Conservation (phyloP, 371 early-diverging fungal genomes). For the Synchytrium microbalum region DNA sequence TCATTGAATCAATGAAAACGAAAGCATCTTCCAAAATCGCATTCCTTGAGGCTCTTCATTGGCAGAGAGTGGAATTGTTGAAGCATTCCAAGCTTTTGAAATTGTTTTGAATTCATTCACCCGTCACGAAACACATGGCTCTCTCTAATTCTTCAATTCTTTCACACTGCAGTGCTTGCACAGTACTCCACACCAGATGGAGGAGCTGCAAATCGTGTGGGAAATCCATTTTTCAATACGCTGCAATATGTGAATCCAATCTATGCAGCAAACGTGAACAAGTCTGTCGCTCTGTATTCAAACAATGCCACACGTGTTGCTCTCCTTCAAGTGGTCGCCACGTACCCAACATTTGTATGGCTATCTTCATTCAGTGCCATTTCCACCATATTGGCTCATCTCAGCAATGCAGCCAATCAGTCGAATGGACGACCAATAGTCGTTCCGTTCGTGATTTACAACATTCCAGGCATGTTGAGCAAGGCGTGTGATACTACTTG, state of each 20-base stretch:
- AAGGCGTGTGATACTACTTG: too few relatives aligned
- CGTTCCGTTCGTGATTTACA: conserved; percentile 27
- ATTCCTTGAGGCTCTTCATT: too few relatives aligned
- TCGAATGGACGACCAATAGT: conserved; percentile 12
- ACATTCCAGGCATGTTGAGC: too few relatives aligned
- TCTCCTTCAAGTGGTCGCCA: conserved; percentile 9
- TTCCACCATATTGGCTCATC: conserved; percentile 5
- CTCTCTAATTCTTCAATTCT: too few relatives aligned
- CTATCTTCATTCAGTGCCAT: conserved; percentile 16
- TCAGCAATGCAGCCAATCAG: conserved; percentile 7
- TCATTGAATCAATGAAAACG: too few relatives aligned
- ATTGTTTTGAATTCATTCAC: too few relatives aligned
- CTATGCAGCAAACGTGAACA: conserved; percentile 14
- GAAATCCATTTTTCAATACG: not conserved
- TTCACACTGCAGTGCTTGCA: too few relatives aligned
- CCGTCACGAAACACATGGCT: too few relatives aligned
- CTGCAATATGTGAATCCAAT: not conserved
- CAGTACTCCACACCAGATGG: not conserved
- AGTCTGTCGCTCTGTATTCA: conserved; percentile 11
- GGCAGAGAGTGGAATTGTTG: too few relatives aligned
- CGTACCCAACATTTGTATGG: conserved; percentile 18
- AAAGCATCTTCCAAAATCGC: too few relatives aligned
- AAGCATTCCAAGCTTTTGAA: too few relatives aligned
- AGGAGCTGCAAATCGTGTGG: not conserved
- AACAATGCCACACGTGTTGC: not conserved